Conservation (phyloP, 108 stramenopile genomes). For the Aurantiochytrium sp. region DNA sequence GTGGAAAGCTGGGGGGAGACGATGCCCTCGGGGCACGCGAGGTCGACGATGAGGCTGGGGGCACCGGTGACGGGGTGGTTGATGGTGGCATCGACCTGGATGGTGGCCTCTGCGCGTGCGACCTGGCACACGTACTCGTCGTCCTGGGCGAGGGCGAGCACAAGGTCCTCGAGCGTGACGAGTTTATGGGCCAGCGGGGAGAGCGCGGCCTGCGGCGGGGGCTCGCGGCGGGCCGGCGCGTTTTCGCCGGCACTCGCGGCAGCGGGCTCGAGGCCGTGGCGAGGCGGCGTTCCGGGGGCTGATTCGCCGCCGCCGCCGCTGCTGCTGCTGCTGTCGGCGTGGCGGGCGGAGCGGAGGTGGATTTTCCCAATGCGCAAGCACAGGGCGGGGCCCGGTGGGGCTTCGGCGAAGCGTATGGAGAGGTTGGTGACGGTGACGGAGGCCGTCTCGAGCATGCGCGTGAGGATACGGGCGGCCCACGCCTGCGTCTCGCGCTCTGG, state of each 20-base stretch:
- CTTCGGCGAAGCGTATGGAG: neutral
- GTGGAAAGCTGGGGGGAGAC: neutral
- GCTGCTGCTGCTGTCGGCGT: too few relatives aligned
- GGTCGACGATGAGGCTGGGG: neutral
- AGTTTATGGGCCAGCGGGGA: neutral
- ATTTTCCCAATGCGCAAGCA: too few relatives aligned
- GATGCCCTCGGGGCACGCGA: neutral
- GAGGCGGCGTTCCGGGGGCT: too few relatives aligned
- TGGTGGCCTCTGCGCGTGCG: neutral
- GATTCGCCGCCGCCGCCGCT: too few relatives aligned
- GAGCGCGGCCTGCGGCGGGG: too few relatives aligned
- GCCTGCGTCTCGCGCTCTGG: neutral
- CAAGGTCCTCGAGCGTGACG: neutral
- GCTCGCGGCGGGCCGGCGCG: too few relatives aligned
- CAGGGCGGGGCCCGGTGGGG: neutral
- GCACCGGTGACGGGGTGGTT: neutral
- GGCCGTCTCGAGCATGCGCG: neutral
- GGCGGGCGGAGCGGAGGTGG: too few relatives aligned
- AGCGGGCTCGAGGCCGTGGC: too few relatives aligned
- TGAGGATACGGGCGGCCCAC: neutral
- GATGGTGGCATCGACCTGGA: neutral
- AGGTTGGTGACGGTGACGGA: neutral
- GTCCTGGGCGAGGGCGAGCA: neutral
- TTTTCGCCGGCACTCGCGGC: neutral
- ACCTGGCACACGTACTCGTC: neutral